Conservation (phyloP, 2,329 filamentous ascomycete genomes). For the Phoma sp. region DNA sequence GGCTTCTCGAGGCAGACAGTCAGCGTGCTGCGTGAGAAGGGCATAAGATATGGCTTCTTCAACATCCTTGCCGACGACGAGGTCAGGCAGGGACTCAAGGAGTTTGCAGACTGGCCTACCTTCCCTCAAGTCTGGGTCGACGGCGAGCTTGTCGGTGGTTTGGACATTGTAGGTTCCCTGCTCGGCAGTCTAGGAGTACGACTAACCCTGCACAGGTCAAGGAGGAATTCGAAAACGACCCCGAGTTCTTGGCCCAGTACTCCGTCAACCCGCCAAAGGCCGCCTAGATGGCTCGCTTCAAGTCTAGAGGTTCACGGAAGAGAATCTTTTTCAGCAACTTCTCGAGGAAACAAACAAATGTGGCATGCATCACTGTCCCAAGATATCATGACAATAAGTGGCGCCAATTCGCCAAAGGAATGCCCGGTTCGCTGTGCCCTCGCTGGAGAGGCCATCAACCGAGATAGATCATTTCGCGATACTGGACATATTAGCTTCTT, state of each 20-base stretch:
- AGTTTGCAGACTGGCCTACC: slow-evolving; percentile 98
- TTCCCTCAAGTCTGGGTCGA: slow-evolving; percentile 94
- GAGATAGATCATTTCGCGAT: too few relatives aligned
- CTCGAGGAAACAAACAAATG: not conserved
- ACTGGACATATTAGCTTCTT: too few relatives aligned
- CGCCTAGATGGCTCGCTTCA: not conserved
- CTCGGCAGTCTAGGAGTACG: not conserved
- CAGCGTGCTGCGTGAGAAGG: slow-evolving; percentile 82
- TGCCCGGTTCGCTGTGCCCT: not conserved
- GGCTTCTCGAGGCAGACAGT: slow-evolving; percentile 94
- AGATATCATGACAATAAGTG: not conserved
- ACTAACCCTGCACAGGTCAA: slow-evolving; percentile 71
- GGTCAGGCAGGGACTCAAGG: slow-evolving; percentile 93
- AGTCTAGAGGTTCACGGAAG: slow-evolving; percentile 16
- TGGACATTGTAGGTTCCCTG: slow-evolving; percentile 83
- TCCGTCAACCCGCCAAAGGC: slow-evolving; percentile 50
- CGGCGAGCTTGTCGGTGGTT: slow-evolving; percentile 87
- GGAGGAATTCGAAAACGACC: slow-evolving; percentile 86
- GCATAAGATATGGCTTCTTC: slow-evolving; percentile 97
- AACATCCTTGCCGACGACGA: slow-evolving; percentile 98
- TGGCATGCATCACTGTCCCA: not conserved
- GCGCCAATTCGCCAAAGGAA: not conserved
- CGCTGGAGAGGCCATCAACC: not conserved
- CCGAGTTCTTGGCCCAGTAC: slow-evolving; percentile 82
- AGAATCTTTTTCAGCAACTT: not conserved